Evolutionary conservation across 2,329 filamentous ascomycete species (phyloP), one percentile per base, ranked within the genome.

Genomic region (Magnaporthales sp.): DNA sequence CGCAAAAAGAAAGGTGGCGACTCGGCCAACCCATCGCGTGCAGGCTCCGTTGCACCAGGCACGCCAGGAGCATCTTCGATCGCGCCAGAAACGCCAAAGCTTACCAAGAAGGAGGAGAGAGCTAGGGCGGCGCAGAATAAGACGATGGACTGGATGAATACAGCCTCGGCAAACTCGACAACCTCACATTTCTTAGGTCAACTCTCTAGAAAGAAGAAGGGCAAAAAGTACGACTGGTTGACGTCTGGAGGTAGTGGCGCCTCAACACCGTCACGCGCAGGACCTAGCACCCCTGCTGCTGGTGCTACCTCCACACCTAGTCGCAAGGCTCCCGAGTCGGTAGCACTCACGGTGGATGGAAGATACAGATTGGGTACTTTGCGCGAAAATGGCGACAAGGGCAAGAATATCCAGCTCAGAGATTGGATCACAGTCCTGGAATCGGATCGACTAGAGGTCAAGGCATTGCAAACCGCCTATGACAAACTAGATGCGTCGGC

Each of bases 21-120:
- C 22, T 29, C 64, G 4, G 78, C 77, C 58, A 78, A 80, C 65
- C 76, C 78, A 13, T 83, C 84, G 19, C 81, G 87, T 70, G 72
- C 84, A 29, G 83, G 86, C 15, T 86, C 86, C 27, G 80, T 83
- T 13, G 86, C 86, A 19, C 82, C 86, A 11, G 84, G 84, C 2
- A 89, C 86, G 0, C 86, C 89, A 3, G 86, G 86, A 6, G 64
- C 29, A 13, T 54, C 54, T 4, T 81, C 86, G 1, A 82, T 86
- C 58, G 86, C 89, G 0, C 84, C 88, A 0, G 89, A 90, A 66
- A 75, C 80, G 1, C 83, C 86, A 70, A 94, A 93, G 76, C 83
- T 91, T 65, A 91, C 90, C 4, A 97, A 97, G 82, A 97, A 97
- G 79, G 93, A 97, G 75, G 83, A 82, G 68, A 87, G 90, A 74